Evolutionary conservation across 2,329 filamentous ascomycete species (phyloP).

Genomic region (Stylonectria norvegica): DNA sequence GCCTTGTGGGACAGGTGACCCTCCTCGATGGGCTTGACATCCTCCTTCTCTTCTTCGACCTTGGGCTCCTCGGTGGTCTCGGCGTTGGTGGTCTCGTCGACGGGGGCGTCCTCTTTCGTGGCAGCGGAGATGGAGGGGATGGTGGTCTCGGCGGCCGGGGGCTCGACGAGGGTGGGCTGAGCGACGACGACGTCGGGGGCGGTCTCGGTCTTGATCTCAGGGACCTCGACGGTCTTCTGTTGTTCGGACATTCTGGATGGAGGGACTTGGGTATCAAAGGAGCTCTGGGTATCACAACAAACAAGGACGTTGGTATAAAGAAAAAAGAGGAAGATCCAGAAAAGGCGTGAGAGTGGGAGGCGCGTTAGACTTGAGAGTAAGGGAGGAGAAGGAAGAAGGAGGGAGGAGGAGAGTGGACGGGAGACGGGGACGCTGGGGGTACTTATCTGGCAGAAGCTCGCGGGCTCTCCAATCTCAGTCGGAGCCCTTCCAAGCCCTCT

Average conservation of each 20-base stretch:
- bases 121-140: conserved; percentile 37
- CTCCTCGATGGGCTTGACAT: conserved; percentile 71
- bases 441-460: conserved; percentile 37
- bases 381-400: conserved; percentile 33
- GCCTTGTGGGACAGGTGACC: conserved; percentile 88
- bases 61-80: conserved; percentile 38
- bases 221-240: conserved; percentile 65
- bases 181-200: conserved; percentile 34
- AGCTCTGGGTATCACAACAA: conserved; percentile 51
- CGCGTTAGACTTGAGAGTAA: conserved; percentile 28
- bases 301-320: conserved; percentile 40
- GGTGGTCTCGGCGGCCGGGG: conserved; percentile 33
- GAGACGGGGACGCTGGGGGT: conserved; percentile 36
- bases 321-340: conserved; percentile 35
- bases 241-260: conserved; percentile 66
- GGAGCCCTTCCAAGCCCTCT: no score
- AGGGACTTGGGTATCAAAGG: conserved; percentile 40
- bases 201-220: conserved; percentile 47
- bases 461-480: no score
- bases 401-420: conserved; percentile 27
- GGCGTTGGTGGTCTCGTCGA: conserved; percentile 43
- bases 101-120: conserved; percentile 40
- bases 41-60: conserved; percentile 44
- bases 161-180: conserved; percentile 31
- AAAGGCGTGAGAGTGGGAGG: conserved; percentile 31